phyloP scores from a whole-genome alignment of 2,329 filamentous ascomycete genomes.

The Ceratocystis diversiconidia region DNA sequence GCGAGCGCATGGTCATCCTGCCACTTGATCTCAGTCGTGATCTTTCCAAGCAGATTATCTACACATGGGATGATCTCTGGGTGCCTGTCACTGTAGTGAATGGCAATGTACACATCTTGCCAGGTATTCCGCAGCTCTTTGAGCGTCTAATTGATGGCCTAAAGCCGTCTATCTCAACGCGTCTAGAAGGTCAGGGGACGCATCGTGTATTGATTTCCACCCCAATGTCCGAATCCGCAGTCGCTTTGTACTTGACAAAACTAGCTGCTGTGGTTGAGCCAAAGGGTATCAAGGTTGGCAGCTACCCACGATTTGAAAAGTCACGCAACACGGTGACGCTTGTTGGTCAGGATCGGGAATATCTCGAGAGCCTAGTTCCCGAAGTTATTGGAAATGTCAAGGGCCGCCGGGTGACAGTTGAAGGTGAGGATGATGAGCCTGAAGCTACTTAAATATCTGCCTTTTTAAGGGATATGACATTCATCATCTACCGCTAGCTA shows the following conservation, averaged over 20 bases:
- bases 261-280: slow-evolving; percentile 59
- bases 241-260: slow-evolving; percentile 70
- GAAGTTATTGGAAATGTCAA: slow-evolving; percentile 57
- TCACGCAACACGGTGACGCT: slow-evolving; percentile 79
- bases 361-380: slow-evolving; percentile 58
- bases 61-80: slow-evolving; percentile 71
- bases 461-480: no score
- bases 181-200: slow-evolving; percentile 60
- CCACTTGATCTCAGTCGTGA: slow-evolving; percentile 57
- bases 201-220: slow-evolving; percentile 72
- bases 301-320: slow-evolving; percentile 87
- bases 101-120: slow-evolving; percentile 83
- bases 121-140: slow-evolving; percentile 75
- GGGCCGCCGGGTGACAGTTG: slow-evolving; percentile 52
- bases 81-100: slow-evolving; percentile 82
- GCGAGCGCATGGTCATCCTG: slow-evolving; percentile 79
- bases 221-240: slow-evolving; percentile 69
- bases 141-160: slow-evolving; percentile 63
- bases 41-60: slow-evolving; percentile 59
- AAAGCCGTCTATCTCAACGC: slow-evolving; percentile 54
- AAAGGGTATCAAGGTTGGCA: slow-evolving; percentile 80
- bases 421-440: slow-evolving; percentile 53
- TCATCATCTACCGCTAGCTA: no score
- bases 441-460: not conserved
- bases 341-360: slow-evolving; percentile 60